Evolutionary conservation across 805 yeast genomes (phyloP).

Genomic region (Wickerhamomyces subpelliculosus): DNA sequence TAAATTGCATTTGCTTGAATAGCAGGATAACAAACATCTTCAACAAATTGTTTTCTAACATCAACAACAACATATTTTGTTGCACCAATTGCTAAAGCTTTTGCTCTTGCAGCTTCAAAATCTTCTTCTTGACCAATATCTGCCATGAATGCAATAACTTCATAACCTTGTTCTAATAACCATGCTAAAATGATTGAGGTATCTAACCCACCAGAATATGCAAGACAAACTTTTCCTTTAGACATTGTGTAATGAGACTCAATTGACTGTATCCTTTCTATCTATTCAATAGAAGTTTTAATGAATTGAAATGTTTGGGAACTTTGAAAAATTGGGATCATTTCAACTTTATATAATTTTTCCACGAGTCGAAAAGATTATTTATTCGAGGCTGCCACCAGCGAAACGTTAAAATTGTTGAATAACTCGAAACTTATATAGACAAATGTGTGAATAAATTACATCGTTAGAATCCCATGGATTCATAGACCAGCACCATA

Average conservation of each 20-base stretch:
- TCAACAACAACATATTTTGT: constrained; percentile 91
- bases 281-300: too few species aligned
- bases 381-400: too few species aligned
- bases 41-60: constrained; percentile 91
- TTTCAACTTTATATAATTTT: too few species aligned
- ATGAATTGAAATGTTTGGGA: too few species aligned
- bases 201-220: constrained; percentile 98
- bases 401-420: too few species aligned
- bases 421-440: too few species aligned
- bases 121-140: constrained; percentile 99
- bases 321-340: too few species aligned
- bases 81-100: constrained; percentile 96
- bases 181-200: constrained; percentile 97
- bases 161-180: constrained; percentile 97
- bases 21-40: constrained; percentile 89
- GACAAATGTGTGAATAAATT: too few species aligned
- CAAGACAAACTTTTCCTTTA: constrained; percentile 98
- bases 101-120: constrained; percentile 92
- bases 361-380: too few species aligned
- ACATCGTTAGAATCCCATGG: too few species aligned
- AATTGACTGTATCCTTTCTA: too few species aligned
- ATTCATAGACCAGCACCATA: too few species aligned
- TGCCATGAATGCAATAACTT: constrained; percentile 97
- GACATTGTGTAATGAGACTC: constrained; percentile 52
- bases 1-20: constrained; percentile 96